These are phyloP conservation scores for Fusarium sp. DNA, from an alignment of 2,329 filamentous ascomycete genomes.

Conservation along the genomic window DNA sequence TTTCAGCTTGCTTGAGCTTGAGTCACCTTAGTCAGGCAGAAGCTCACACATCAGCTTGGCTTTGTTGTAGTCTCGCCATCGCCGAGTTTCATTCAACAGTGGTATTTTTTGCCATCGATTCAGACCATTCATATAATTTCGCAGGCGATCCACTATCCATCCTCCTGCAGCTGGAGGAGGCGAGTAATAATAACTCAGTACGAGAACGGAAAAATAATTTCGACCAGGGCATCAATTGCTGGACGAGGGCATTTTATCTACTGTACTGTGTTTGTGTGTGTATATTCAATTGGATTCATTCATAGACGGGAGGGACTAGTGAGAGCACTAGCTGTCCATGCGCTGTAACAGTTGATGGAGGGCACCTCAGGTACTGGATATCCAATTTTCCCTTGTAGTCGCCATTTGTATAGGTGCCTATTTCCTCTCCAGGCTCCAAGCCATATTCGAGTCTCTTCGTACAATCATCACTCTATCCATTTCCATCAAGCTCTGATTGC, in stretches of 20 bases:
- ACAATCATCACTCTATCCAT: background rate
- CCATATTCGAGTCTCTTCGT: background rate
- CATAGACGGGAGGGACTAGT: background rate
- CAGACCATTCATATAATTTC: conserved; percentile 11
- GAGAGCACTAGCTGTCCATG: background rate
- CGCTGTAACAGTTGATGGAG: background rate
- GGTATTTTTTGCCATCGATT: conserved; percentile 25
- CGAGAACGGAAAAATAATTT: conserved; percentile 21
- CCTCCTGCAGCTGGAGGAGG: conserved; percentile 24
- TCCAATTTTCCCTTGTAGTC: background rate
- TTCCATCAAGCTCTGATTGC: background rate
- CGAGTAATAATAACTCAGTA: conserved; percentile 20
- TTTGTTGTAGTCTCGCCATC: conserved; percentile 18
- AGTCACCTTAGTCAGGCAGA: conserved; percentile 25
- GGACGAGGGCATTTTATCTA: background rate
- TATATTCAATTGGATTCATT: background rate
- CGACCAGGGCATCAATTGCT: background rate
- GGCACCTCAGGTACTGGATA: background rate
- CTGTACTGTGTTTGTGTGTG: background rate
- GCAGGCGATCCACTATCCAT: conserved; percentile 31
- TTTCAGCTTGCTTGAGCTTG: conserved; percentile 23
- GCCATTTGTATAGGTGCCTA: background rate
- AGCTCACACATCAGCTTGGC: conserved; percentile 20
- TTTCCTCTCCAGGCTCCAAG: background rate
- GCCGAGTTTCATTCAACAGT: conserved; percentile 18